Evolutionary conservation across 495 filamentous ascomycete species (phyloP).

Genomic region (Penicillium coffeae): DNA sequence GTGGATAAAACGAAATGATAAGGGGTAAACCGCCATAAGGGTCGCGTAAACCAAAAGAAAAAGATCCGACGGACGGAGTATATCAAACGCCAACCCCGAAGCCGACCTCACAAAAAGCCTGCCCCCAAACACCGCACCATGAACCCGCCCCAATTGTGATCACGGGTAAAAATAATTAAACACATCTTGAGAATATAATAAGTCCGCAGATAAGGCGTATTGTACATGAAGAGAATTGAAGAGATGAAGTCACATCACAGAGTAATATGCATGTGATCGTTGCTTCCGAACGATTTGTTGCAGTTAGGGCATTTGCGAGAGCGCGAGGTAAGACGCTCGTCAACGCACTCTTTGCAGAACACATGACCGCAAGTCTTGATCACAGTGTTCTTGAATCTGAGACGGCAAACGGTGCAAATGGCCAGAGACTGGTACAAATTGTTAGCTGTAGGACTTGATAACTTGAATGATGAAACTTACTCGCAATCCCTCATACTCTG

Average conservation of each 20-base stretch:
- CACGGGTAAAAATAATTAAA: conserved; percentile 15
- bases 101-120: conserved; percentile 37
- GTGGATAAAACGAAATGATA: conserved; percentile 12
- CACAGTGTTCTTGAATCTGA: conserved; percentile 87
- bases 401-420: conserved; percentile 83
- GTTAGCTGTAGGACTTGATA: conserved; percentile 32
- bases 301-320: conserved; percentile 95
- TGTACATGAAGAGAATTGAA: conserved; percentile 32
- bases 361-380: conserved; percentile 95
- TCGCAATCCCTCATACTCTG: conserved; percentile 77
- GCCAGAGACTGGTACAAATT: conserved; percentile 62
- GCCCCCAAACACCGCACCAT: conserved; percentile 42
- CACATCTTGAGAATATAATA: conserved; percentile 8
- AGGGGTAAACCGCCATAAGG: no score
- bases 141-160: conserved; percentile 30
- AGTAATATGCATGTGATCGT: conserved; percentile 72
- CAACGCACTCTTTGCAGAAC: conserved; percentile 86
- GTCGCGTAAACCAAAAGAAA: conserved; percentile 15
- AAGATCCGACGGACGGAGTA: conserved; percentile 8
- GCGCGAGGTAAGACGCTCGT: conserved; percentile 78
- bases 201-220: no score
- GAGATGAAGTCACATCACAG: conserved; percentile 32
- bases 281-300: conserved; percentile 81
- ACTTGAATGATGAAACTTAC: conserved; percentile 50
- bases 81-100: conserved; percentile 38